Percentiles rank a stretch among this genome's conserved stretches.
These are phyloP conservation scores for Rhododendron ferrugineum DNA, from an alignment of 148 eudicot genomes.

Conservation along the genomic window DNA sequence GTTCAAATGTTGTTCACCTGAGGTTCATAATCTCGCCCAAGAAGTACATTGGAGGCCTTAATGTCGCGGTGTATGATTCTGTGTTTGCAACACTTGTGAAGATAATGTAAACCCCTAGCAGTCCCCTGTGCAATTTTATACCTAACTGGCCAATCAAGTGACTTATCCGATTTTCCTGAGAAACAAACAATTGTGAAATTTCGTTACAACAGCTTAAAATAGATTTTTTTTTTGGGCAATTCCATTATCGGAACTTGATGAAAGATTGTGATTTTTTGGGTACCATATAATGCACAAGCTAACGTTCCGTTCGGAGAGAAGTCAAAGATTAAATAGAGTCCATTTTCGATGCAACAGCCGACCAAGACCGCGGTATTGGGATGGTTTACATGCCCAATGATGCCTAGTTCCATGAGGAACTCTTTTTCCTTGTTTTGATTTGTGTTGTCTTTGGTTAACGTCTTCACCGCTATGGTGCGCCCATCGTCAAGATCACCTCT, in stretches of 20 bases:
- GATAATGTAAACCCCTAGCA: slow-evolving; percentile 61
- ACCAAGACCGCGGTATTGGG: slow-evolving; percentile 64
- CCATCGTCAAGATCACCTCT: slow-evolving; percentile 57
- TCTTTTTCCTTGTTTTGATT: slow-evolving; percentile 68
- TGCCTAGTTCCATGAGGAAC: slow-evolving; percentile 74
- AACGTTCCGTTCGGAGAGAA: slow-evolving; percentile 77
- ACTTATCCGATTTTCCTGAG: slow-evolving; percentile 29
- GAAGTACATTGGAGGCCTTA: slow-evolving; percentile 78
- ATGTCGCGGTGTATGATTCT: slow-evolving; percentile 85
- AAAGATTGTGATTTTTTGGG: not conserved
- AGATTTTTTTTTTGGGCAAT: not conserved
- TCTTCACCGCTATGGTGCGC: slow-evolving; percentile 64
- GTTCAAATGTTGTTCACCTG: slow-evolving; percentile 28
- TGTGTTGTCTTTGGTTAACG: slow-evolving; percentile 43
- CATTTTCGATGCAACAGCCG: slow-evolving; percentile 78
- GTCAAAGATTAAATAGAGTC: slow-evolving; percentile 62
- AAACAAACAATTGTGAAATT: not conserved
- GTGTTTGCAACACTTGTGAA: slow-evolving; percentile 41
- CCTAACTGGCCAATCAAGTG: slow-evolving; percentile 58
- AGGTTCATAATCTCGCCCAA: slow-evolving; percentile 63
- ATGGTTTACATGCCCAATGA: slow-evolving; percentile 75
- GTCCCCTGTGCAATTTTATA: slow-evolving; percentile 54
- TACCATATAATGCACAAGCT: slow-evolving; percentile 72
- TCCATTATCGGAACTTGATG: not conserved
- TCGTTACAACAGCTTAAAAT: not conserved